Conservation (phyloP, 2,329 filamentous ascomycete genomes). For the Shiraia bambusicola region DNA sequence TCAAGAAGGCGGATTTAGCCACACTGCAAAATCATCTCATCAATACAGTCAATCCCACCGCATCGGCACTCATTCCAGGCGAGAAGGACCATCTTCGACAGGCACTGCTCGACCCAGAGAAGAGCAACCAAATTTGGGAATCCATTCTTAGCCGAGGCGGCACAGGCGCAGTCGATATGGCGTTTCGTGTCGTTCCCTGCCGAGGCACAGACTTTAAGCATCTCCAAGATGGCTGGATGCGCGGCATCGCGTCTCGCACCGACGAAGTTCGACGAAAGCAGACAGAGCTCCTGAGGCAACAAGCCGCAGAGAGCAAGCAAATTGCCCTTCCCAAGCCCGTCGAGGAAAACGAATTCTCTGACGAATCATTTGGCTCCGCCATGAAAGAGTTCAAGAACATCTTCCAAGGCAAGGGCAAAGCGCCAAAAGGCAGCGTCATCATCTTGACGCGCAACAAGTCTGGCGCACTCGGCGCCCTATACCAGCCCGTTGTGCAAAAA, state of each 20-base stretch:
- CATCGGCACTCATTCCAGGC: constrained; percentile 77
- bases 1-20: constrained; percentile 79
- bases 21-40: constrained; percentile 77
- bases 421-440: constrained; percentile 78
- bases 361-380: constrained; percentile 74
- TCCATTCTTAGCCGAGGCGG: constrained; percentile 62
- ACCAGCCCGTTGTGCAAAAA: constrained; percentile 26
- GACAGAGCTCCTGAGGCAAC: constrained; percentile 42
- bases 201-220: constrained; percentile 93
- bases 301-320: constrained; percentile 44
- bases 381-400: constrained; percentile 76
- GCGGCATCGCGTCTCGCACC: constrained; percentile 75
- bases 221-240: constrained; percentile 85
- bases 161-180: constrained; percentile 62
- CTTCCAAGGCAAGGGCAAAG: constrained; percentile 75
- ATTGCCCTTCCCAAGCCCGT: constrained; percentile 36
- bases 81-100: constrained; percentile 75
- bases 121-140: constrained; percentile 74
- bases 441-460: constrained; percentile 67
- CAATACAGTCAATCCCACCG: constrained; percentile 71
- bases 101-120: constrained; percentile 67
- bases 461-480: constrained; percentile 57
- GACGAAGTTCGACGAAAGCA: constrained; percentile 50
- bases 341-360: constrained; percentile 55
- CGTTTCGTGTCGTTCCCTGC: constrained; percentile 84